Conservation (phyloP, 2,329 filamentous ascomycete species). For the Neocucurbitaria cava region DNA sequence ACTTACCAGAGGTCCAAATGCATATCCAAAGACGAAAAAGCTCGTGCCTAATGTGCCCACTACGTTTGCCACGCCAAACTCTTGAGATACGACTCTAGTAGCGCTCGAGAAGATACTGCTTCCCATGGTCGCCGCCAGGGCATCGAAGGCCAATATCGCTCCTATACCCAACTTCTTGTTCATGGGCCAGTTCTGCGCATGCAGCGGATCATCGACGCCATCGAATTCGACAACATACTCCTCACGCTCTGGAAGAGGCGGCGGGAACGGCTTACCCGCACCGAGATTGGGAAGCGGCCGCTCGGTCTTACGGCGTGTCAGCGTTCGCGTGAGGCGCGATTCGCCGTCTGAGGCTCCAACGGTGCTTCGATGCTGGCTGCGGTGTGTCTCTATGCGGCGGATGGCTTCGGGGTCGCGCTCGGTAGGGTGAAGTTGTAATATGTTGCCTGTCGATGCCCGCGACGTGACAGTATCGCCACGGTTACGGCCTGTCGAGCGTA, state of each 20-base stretch:
- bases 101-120: conserved; percentile 53
- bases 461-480: conserved; percentile 29
- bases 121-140: conserved; percentile 73
- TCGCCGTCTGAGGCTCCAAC: conserved; percentile 61
- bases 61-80: conserved; percentile 41
- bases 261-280: conserved; percentile 75
- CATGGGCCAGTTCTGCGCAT: conserved; percentile 87
- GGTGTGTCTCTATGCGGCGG: conserved; percentile 73
- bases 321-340: conserved; percentile 54
- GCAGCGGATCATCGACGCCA: conserved; percentile 80
- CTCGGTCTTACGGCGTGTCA: conserved; percentile 37
- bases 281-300: conserved; percentile 73
- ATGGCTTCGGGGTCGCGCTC: conserved; percentile 75
- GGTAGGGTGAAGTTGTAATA: conserved; percentile 42
- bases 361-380: conserved; percentile 74
- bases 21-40: conserved; percentile 47
- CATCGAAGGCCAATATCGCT: conserved; percentile 74
- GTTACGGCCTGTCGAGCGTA: conserved; percentile 19
- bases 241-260: conserved; percentile 71
- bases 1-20: conserved; percentile 46
- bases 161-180: conserved; percentile 76
- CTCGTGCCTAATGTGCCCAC: conserved; percentile 44
- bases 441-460: conserved; percentile 24
- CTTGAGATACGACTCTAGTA: conserved; percentile 28
- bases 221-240: conserved; percentile 86